These are phyloP conservation scores for Nannochloris sp. DNA, from an alignment of 139 green algal species.

Conservation along the genomic window DNA sequence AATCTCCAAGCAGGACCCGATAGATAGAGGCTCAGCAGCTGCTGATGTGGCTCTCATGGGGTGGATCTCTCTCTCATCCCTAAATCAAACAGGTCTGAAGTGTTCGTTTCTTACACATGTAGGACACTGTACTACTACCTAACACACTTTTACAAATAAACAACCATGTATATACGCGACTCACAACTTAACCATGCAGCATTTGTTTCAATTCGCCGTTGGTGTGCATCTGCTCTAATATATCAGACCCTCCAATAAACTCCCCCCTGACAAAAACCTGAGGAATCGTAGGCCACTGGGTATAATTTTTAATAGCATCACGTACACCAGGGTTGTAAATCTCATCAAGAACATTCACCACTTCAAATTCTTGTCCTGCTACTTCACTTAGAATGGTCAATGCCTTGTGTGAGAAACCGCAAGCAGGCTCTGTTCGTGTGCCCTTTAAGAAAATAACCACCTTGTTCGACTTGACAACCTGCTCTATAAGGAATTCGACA, in stretches of 20 bases:
- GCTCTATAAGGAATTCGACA: slow-evolving; percentile 67
- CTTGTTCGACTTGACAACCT: slow-evolving; percentile 72
- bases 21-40: too few species aligned
- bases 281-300: slow-evolving; percentile 93
- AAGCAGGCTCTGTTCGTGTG: slow-evolving; percentile 74
- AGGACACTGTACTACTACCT: too few species aligned
- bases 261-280: slow-evolving; percentile 84
- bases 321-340: slow-evolving; percentile 78
- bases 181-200: too few species aligned
- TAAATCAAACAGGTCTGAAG: too few species aligned
- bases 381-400: slow-evolving; percentile 65
- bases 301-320: slow-evolving; percentile 89
- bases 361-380: slow-evolving; percentile 25
- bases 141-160: too few species aligned
- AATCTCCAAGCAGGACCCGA: too few species aligned
- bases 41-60: too few species aligned
- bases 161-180: too few species aligned
- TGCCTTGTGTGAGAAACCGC: slow-evolving; percentile 83
- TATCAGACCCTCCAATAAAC: slow-evolving; percentile 91
- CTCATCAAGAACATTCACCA: slow-evolving; percentile 92
- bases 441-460: slow-evolving; percentile 91
- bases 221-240: slow-evolving; percentile 74
- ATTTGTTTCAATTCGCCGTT: slow-evolving; percentile 42
- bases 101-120: too few species aligned
- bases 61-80: too few species aligned